Evolutionary conservation across 106 monocot genomes (phyloP), one percentile per base, ranked within the genome.

Genomic region (Dioscorea zingiberensis): DNA sequence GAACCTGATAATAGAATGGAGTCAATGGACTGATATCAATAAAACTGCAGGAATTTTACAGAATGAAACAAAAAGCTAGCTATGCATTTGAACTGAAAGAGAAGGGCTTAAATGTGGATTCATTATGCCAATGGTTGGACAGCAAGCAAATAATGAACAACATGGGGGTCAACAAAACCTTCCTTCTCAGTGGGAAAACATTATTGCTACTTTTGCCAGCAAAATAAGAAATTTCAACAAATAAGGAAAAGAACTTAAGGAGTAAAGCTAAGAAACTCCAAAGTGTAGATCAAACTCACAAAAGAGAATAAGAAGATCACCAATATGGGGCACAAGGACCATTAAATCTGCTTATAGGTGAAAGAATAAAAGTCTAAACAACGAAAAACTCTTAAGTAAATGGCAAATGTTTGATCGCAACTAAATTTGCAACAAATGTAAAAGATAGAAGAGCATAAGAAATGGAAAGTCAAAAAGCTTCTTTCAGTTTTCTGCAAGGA

Each of bases 1-100:
- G 78, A 79, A 62, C 69, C 75, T 79, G 71, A 30, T 38, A 64
- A 30, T 54, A 19, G 13, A 64, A 5, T 64, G 38, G 38, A 38
- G 4, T 18, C 1, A 64, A 5, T 64, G 38, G 38, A 38, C 7
- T 18, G 2, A 4, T 13, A 51, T 51, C 18, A 51, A 51, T 49
- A 49, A 13, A 38, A 38, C 9, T 38, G 38, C 38, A 38, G 38
- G 38, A 6, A 38, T 38, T 38, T 38, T 38, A 38, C 38, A 38
- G 38, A 1, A 38, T 38, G 38, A 38, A 38, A 10, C 10, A 10
- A 38, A 38, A 38, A 38, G 10, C 6, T 8, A 38, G 38, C 10
- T 10, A 38, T 10, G 10, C 38, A 38, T 38, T 38, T 38, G 38
- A 38, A 38, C 38, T 8, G 38, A 38, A 38, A 8, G 38, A n/a